Conservation (phyloP, 257 asterid species). For the Gentiana straminea region DNA sequence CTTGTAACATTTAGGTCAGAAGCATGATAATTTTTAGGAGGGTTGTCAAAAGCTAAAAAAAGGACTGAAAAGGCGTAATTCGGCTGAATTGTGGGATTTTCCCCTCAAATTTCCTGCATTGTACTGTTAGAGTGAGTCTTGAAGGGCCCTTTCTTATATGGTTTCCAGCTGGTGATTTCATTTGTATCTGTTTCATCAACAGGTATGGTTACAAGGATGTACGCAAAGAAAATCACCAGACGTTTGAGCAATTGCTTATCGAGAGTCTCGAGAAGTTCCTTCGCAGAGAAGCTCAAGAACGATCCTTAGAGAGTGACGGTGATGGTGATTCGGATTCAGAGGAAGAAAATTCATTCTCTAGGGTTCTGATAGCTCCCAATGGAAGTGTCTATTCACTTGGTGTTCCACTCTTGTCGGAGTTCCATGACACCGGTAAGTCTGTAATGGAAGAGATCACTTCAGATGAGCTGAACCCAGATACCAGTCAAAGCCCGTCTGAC, state of each 20-base stretch:
- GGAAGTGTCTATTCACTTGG: constrained; percentile 87
- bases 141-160: not conserved
- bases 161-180: not conserved
- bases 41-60: no score
- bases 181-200: constrained; percentile 12
- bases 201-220: constrained; percentile 98
- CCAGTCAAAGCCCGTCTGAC: constrained; percentile 33
- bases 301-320: constrained; percentile 83
- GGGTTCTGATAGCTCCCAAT: constrained; percentile 73
- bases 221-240: constrained; percentile 87
- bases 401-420: constrained; percentile 73
- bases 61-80: no score
- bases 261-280: constrained; percentile 92
- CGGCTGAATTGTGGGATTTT: no score
- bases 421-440: constrained; percentile 41
- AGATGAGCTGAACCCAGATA: constrained; percentile 32
- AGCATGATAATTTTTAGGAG: no score
- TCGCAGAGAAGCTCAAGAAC: constrained; percentile 90
- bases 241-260: constrained; percentile 84
- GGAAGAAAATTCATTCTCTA: constrained; percentile 49
- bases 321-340: constrained; percentile 56
- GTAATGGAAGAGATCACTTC: constrained; percentile 35
- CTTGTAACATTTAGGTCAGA: no score
- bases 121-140: no score
- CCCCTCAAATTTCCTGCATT: no score